Evolutionary conservation across 352 stramenopile species (phyloP), one percentile per base, ranked within the genome.

Genomic region (Nothophytophthora sp.): DNA sequence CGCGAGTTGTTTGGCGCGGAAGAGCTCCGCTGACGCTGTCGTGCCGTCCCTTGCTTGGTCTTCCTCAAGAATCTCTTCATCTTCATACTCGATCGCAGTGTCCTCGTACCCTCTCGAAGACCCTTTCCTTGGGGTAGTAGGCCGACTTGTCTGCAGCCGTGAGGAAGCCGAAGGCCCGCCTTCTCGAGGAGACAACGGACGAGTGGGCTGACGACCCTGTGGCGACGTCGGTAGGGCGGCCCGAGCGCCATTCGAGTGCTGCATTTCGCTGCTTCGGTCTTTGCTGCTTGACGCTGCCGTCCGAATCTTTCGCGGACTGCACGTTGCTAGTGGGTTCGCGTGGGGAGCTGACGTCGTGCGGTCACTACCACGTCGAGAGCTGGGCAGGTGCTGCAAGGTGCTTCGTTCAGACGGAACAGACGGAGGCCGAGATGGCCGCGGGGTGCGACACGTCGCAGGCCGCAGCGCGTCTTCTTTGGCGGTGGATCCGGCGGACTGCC

Each of bases 81-180:
- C 68, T 53, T 81, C 71, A 13, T 70, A 76, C 38, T 79, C 71
- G 24, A 67, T 36, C 8, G 54, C 55, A 34, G 34, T 8, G 6
- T 76, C 57, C 22, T 56, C 45, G 8, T 27, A 19, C 41, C 8
- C 22, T 47, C 33, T 55, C 7, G 32, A 27, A 16, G 42, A 29
- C 16, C n/a, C 10, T 19, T 55, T 55, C 29, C 34, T 20, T 23
- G 60, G 54, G 4, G 41, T 56, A 5, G 32, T 29, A 23, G 47
- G 47, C 15, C 36, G 42, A 16, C 33, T 64, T 15, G 19, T 43
- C 11, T 19, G 13, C 3, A 58, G 54, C n/a, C 55, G 55, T 39
- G 50, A 52, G 15, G 35, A 20, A 3, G 36, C 41, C 0, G 47
- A 41, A 19, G 37, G 37, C n/a, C 18, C 19, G 42, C 40, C 10